Conservation (phyloP, 192 early-diverging fungal genomes). For the Dimargaris xerosporica region DNA sequence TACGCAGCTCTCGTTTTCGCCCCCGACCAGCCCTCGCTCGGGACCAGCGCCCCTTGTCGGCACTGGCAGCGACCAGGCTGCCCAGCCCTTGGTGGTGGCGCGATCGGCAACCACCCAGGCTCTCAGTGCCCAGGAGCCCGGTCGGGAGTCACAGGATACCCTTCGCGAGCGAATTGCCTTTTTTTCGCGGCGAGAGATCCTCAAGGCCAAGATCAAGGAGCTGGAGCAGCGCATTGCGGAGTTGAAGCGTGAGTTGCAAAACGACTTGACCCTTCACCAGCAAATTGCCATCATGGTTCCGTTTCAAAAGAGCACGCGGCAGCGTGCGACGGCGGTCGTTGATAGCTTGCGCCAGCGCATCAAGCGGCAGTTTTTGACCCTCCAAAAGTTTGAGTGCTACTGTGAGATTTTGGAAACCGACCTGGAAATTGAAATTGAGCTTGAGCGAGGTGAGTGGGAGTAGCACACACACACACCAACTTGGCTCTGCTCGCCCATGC, state of each 20-base stretch:
- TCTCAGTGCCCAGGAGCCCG: neutral
- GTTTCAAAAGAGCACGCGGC: conserved; percentile 39
- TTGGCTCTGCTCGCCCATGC: conserved; percentile 9
- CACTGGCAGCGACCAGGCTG: neutral
- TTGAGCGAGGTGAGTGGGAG: conserved; percentile 14
- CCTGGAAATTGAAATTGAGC: conserved; percentile 31
- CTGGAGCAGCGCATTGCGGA: conserved; percentile 34
- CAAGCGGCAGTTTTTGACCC: conserved; percentile 35
- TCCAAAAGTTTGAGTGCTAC: conserved; percentile 54
- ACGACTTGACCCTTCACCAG: conserved; percentile 39
- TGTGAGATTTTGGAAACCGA: conserved; percentile 50
- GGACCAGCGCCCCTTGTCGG: no score
- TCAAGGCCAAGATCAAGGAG: conserved; percentile 26
- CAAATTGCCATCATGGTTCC: conserved; percentile 56
- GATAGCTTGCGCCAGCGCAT: conserved; percentile 36
- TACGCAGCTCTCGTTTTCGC: conserved; percentile 4
- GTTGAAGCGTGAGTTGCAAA: conserved; percentile 31
- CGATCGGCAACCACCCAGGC: neutral
- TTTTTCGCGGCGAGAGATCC: conserved; percentile 18
- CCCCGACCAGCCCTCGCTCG: neutral
- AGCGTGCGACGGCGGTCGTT: conserved; percentile 39
- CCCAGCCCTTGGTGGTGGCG: neutral
- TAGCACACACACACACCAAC: conserved; percentile 4
- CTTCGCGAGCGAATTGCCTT: neutral
- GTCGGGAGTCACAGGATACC: neutral